Evolutionary conservation across 805 yeast species (phyloP), one percentile per base, ranked within the genome.

Genomic region (Yarrowia osloensis): DNA sequence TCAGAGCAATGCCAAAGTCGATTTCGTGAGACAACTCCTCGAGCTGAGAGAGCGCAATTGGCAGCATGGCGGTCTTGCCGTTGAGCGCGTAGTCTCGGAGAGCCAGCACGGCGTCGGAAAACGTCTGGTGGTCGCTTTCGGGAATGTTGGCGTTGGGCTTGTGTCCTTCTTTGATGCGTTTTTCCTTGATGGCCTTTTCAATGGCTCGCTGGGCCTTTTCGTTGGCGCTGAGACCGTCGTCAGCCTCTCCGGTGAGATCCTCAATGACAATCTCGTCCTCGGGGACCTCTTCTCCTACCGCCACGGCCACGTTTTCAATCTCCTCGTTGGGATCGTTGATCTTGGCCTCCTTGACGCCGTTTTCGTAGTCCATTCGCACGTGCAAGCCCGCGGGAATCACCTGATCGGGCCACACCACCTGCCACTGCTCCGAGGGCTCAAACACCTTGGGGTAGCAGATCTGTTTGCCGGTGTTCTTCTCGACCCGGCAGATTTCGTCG

Each of bases 351-450:
- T 82, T 85, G 29, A 78, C 75, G 21, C 88, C 86, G 0, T 91
- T 86, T 19, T 88, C 91, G 66, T 91, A 77, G 74, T 90, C 88
- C 71, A 92, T 71, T 70, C 90, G 81, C 17, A 91, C 85, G 74
- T 89, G 92, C 39, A 90, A 77, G 0, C 97, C 98, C 4, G 83
- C 84, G 0, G 97, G 96, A 4, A 92, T 81, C 4, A 83, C 81
- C 73, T 91, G 97, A 9, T 87, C 90, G 54, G 84, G 87, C 71
- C 78, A 81, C 6, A 92, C 84, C 1, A 74, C 73, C 77, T 86
- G 85, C 96, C 97, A 92, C 70, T 88, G 84, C 0, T 73, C 69
- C 0, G 86, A 75, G 0, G 97, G 89, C 39, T 77, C 83, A 72
- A 92, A 91, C 22, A 63, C 42, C 59, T 63, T 63, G 59, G 67